These are phyloP conservation scores for Colletotrichum simmondsii DNA, from an alignment of 2,329 filamentous ascomycete genomes.

Conservation along the genomic window DNA sequence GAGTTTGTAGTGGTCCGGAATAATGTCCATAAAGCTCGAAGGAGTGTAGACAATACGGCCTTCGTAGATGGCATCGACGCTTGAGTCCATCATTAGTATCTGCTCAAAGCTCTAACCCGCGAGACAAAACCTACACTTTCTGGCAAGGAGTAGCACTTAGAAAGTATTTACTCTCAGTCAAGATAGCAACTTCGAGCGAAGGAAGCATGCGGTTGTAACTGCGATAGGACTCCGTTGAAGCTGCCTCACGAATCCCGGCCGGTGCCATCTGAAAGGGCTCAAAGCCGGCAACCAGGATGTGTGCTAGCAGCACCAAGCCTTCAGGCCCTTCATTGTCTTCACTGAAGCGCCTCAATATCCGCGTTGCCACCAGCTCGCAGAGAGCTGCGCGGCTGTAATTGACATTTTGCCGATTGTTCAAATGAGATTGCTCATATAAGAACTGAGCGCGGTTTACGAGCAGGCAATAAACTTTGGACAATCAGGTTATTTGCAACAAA, in stretches of 20 bases:
- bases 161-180: conserved; percentile 84
- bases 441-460: conserved; percentile 86
- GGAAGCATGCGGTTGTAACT: conserved; percentile 72
- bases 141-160: conserved; percentile 82
- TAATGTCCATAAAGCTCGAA: conserved; percentile 82
- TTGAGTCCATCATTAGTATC: conserved; percentile 30
- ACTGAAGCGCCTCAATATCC: conserved; percentile 81
- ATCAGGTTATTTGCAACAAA: conserved; percentile 1
- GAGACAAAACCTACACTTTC: conserved; percentile 65
- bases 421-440: conserved; percentile 78
- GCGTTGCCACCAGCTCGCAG: conserved; percentile 83
- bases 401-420: conserved; percentile 83
- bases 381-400: conserved; percentile 81
- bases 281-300: conserved; percentile 85
- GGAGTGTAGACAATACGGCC: conserved; percentile 86
- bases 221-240: conserved; percentile 59
- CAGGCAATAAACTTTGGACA: conserved; percentile 76
- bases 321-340: conserved; percentile 79
- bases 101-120: conserved; percentile 62
- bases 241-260: conserved; percentile 69
- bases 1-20: conserved; percentile 87
- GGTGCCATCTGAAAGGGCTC: conserved; percentile 89
- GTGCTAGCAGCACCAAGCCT: conserved; percentile 78
- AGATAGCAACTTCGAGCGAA: conserved; percentile 83
- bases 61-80: conserved; percentile 82